A percentile compares a stretch with the other conserved stretches of the same genome.
phyloP scores from a whole-genome alignment of 768 basidiomycete genomes.

The Tylopilus sp. region DNA sequence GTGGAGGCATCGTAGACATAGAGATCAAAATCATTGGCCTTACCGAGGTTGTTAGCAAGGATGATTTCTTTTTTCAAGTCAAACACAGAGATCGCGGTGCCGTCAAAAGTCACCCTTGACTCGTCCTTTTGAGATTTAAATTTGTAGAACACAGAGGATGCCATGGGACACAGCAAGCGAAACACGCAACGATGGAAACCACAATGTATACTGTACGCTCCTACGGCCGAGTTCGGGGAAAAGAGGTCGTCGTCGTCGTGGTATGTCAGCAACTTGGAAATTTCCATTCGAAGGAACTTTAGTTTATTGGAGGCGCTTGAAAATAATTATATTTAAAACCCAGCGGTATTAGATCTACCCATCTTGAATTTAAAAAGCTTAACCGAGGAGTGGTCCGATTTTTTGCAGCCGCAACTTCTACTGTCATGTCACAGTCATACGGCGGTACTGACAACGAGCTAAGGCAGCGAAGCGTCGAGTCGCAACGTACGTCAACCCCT shows the following conservation, averaged over 20 bases:
- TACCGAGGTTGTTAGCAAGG: conserved; percentile 91
- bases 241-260: conserved; percentile 17
- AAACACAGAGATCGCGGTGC: conserved; percentile 98
- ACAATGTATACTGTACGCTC: conserved; percentile 23
- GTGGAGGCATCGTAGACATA: conserved; percentile 79
- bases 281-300: neutral
- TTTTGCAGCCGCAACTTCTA: neutral
- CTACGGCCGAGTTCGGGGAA: conserved; percentile 13
- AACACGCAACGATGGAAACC: conserved; percentile 16
- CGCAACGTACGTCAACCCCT: conserved; percentile 10
- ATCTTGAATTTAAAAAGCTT: conserved; percentile 5
- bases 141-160: conserved; percentile 96
- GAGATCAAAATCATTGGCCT: conserved; percentile 96
- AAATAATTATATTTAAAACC: neutral
- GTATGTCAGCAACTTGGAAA: conserved; percentile 7
- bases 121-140: conserved; percentile 96
- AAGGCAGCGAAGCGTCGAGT: conserved; percentile 29
- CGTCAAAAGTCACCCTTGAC: conserved; percentile 94
- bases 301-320: conserved; percentile 21
- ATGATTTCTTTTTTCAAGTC: conserved; percentile 99
- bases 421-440: conserved; percentile 30
- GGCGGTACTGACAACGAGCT: conserved; percentile 23
- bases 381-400: conserved; percentile 11
- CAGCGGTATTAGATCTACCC: conserved; percentile 4
- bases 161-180: conserved; percentile 44